Evolutionary conservation across 2,329 filamentous ascomycete species (phyloP), one percentile per base, ranked within the genome.

Genomic region (Curvularia hawaiiensis): DNA sequence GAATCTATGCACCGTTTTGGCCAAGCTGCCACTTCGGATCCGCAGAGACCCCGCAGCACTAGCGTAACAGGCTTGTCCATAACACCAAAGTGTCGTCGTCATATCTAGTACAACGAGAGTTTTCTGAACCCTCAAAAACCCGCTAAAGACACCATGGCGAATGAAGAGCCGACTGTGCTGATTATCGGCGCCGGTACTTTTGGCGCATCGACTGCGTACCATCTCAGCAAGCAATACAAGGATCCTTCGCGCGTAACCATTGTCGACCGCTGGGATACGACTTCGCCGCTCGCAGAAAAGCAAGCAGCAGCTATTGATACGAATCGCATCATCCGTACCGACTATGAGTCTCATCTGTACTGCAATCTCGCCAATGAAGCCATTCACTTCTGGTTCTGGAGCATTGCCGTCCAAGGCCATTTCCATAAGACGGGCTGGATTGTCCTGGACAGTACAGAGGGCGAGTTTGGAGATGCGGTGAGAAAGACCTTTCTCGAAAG

Each of bases 111-210:
- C 31, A 38, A 26, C 28, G 30, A 38, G 48, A 4, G 35, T 49
- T 47, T 51, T 24, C 30, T 26, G 24, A 28, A 45, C 20, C 16
- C 28, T 51, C 16, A 26, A 28, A 28, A 44, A 26, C 24, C 16
- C 26, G 16, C 48, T 33, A 39, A 22, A 22, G 16, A 41, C 44
- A 59, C 20, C 14, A 61, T 61, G 59, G 33, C 50, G 40, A 44
- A 46, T 22, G 30, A 53, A 18, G 65, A 67, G 40, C 64, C 64
- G 18, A 60, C 58, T 3, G 41, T 78, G 64, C 75, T 89, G 56
- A 88, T 90, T 55, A 75, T 89, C 43, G 88, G 88, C 33, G 85
- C 84, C 8, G 88, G 88, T 44, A 84, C 87, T 30, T 89, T 89
- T 67, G 88, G 87, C 38, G 83, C 83, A 35, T 87, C 85, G 22